Percentiles rank a stretch among this genome's conserved stretches.
Evolutionary conservation across 1,284 basidiomycete genomes (phyloP).

Genomic region (Malassezia pachydermatis): DNA sequence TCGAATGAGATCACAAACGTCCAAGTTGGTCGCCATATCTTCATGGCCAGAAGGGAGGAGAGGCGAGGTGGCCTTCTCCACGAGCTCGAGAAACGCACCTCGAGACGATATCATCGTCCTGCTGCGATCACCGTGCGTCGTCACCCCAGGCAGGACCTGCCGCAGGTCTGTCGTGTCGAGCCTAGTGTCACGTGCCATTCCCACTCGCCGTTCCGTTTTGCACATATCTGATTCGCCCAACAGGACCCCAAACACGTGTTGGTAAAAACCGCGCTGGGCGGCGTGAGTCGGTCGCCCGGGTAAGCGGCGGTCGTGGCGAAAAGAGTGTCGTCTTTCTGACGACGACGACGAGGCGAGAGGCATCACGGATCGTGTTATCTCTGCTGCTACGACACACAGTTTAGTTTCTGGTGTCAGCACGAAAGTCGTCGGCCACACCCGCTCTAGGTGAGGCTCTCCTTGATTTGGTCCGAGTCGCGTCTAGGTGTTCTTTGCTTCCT

Average conservation of each 20-base stretch:
- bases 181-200: neutral
- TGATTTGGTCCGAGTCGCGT: slow-evolving; percentile 1
- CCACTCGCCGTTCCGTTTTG: no score
- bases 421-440: slow-evolving; percentile 18
- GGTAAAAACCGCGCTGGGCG: neutral
- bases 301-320: slow-evolving; percentile 1
- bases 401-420: slow-evolving; percentile 6
- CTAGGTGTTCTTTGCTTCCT: neutral
- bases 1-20: slow-evolving; percentile 87
- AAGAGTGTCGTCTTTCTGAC: slow-evolving; percentile 7
- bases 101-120: slow-evolving; percentile 7
- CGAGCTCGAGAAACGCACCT: slow-evolving; percentile 17
- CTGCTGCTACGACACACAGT: slow-evolving; percentile 7
- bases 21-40: slow-evolving; percentile 85
- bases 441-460: neutral
- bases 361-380: neutral
- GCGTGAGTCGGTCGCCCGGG: slow-evolving; percentile 3
- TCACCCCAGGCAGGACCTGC: neutral
- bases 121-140: slow-evolving; percentile 1
- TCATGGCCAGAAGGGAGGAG: slow-evolving; percentile 62
- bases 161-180: neutral
- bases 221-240: neutral
- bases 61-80: slow-evolving; percentile 80
- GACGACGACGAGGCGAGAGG: slow-evolving; percentile 15
- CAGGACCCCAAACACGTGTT: slow-evolving; percentile 2